Base-by-base conservation (phyloP, 176 grass and related monocot genomes). In the Phoenix dactylifera region DNA sequence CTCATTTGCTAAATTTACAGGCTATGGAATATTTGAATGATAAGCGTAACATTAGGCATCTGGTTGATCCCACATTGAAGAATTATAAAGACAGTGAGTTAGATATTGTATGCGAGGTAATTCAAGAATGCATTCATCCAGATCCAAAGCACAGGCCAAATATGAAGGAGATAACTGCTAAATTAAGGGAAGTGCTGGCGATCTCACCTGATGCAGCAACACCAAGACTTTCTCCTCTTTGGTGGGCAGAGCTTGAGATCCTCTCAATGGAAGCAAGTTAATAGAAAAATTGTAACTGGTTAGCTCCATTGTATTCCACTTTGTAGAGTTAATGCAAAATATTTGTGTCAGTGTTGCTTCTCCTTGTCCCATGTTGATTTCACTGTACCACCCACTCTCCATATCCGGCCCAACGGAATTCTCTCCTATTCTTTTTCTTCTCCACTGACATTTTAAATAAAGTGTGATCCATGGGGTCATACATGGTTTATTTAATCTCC, bases 181-280 rank as follows among this genome's bases (percentile, higher is more conserved):
- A 70, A 44, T 63, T 96, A 57, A 79, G 69, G 68, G 22, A 18
- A 16, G 48, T 68, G 25, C 72, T 90, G 22, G 52, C 51, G 53
- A 77, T 96, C 70, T 75, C 83, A n/a, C 92, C 92, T 0, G 92
- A 96, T 52, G 75, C 75, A 51, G 92, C 92, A 4, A 64, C 66
- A 28, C 87, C 92, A 4, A 84, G 92, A 62, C 72, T 88, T 20
- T 80, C 87, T 20, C 92, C 92, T 16, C 92, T 96, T 23, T 90
- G 92, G 92, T 96, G 92, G 92, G 92, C 92, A 9, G 92, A 96
- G 75, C 84, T 96, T 49, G 92, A 90, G 81, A 68, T 96, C 73
- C 66, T 96, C 12, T 90, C 92, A 17, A 76, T 84, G 50, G 85
- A 96, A 67, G 79, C 83, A 26, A 85, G 61, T 68, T 88, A 82